Evolutionary conservation across 495 filamentous ascomycete genomes (phyloP).

Genomic region (Cercophora newfieldiana): DNA sequence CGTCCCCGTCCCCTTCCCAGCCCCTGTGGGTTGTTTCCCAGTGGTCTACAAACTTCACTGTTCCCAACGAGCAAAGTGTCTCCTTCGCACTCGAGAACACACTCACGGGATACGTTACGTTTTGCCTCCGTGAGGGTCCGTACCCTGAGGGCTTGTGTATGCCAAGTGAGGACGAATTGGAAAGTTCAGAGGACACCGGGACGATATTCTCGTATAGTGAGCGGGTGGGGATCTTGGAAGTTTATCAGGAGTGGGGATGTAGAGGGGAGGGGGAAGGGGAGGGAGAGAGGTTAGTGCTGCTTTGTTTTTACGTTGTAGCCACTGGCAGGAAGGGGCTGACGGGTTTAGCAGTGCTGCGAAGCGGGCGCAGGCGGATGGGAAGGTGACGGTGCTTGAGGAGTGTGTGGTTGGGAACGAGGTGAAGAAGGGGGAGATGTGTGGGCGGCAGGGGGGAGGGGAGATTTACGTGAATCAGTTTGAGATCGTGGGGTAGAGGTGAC

Average conservation of each 20-base stretch:
- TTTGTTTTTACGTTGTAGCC: neutral
- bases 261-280: neutral
- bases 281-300: slow-evolving; percentile 10
- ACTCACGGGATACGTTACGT: neutral
- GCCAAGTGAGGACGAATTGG: neutral
- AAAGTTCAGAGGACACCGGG: slow-evolving; percentile 12
- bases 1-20: neutral
- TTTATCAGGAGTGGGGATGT: slow-evolving; percentile 19
- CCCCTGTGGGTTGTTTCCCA: neutral
- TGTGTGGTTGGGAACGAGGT: slow-evolving; percentile 6
- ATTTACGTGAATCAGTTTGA: neutral
- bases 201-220: slow-evolving; percentile 15
- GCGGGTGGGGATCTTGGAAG: slow-evolving; percentile 3
- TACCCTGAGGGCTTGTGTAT: neutral
- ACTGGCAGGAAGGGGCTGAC: neutral
- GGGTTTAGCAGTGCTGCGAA: neutral
- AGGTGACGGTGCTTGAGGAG: slow-evolving; percentile 1
- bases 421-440: slow-evolving; percentile 14
- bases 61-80: neutral
- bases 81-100: neutral
- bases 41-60: neutral
- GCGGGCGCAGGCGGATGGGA: slow-evolving; percentile 7
- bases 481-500: too few species aligned
- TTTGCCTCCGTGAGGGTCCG: neutral
- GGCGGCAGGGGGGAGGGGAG: slow-evolving; percentile 4